Base-by-base conservation (phyloP, 2,329 filamentous ascomycete species). In the Botrytis pseudocinerea region DNA sequence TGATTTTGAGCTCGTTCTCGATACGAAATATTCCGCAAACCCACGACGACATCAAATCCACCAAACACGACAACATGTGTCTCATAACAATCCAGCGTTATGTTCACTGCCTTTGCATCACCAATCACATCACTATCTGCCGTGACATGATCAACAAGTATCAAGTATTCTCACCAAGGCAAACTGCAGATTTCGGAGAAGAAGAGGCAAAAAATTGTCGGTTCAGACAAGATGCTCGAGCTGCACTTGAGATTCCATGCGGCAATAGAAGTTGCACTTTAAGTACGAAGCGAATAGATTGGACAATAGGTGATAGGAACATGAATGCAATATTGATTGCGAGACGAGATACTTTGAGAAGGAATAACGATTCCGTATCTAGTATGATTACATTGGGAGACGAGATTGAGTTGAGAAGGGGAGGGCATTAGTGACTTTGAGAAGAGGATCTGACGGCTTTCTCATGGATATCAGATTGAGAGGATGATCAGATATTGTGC, bases 81-180 rank as follows among this genome's bases (percentile, higher is more conserved):
- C 69, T 48, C 69, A 46, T 70, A 48, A 62, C 32, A n/a, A 38
- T 28, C 62, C 57, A 70, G 25, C 42, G 57, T n/a, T 38, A 62
- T 20, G 51, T 28, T 5, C 18, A 40, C 22, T 70, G 69, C 28
- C n/a, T 25, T 25, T 71, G 69, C 46, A 28, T n/a, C 18, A 71
- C 44, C 10, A 71, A 20, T 28, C 38, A 32, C 12, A 57, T 65
- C 20, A 57, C 46, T 8, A 64, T 71, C n/a, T 65, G 46, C 20
- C 48, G n/a, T n/a, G 44, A 40, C 2, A n/a, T 57, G 12, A 65
- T 71, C 44, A 42, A 64, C 9, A 62, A 28, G 44, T 57, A 71
- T 51, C 42, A 32, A 42, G 14, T 65, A 4, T 71, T 71, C 25
- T 64, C 25, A 32, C 12, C 1, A 14, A n/a, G 10, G 8, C 69